These are phyloP conservation scores for Solanum chiquidenum DNA, from an alignment of 257 asterid genomes.

Conservation along the genomic window DNA sequence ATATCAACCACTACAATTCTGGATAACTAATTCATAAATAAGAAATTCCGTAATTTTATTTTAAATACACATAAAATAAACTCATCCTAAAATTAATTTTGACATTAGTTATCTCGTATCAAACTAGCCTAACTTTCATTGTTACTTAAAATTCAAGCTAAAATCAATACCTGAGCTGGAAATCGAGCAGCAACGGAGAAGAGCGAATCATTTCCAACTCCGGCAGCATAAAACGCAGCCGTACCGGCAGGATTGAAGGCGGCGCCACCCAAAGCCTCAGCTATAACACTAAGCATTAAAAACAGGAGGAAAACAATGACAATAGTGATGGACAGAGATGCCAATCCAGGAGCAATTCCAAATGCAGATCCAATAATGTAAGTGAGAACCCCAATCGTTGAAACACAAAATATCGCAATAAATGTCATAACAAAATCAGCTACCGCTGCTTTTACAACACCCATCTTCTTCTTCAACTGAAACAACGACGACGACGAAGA, in stretches of 20 bases:
- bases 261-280: constrained; percentile 71
- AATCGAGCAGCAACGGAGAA: constrained; percentile 61
- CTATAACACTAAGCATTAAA: constrained; percentile 53
- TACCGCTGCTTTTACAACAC: constrained; percentile 16
- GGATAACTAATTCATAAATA: no score
- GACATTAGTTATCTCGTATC: not conserved
- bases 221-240: constrained; percentile 74
- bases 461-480: constrained; percentile 5
- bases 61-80: no score
- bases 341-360: constrained; percentile 32
- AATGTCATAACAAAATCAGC: constrained; percentile 28
- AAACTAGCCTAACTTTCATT: not conserved
- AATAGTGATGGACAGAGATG: constrained; percentile 48
- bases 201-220: constrained; percentile 44
- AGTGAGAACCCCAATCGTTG: constrained; percentile 37
- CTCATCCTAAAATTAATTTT: no score
- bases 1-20: no score
- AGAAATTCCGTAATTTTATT: no score
- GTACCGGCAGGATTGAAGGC: constrained; percentile 78
- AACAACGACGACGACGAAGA: not conserved
- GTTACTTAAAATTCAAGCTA: not conserved
- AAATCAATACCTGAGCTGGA: constrained; percentile 28
- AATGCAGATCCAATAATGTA: constrained; percentile 31
- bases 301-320: constrained; percentile 31
- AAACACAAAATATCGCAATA: constrained; percentile 25